These are phyloP conservation scores for Plasmodium blacklocki DNA, from an alignment of 169 alveolate species.

Conservation along the genomic window DNA sequence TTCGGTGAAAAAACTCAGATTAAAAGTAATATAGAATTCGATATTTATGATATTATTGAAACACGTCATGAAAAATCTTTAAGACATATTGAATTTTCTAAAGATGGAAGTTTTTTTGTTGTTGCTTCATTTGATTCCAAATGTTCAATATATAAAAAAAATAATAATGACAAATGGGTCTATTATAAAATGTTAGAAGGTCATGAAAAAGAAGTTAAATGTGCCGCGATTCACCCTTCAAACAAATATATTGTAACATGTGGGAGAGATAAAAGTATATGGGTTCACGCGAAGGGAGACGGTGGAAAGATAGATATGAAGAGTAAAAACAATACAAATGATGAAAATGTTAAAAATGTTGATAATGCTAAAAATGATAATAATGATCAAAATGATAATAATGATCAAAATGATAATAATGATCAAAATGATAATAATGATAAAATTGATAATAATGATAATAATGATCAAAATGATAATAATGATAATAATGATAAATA, in stretches of 20 bases:
- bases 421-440: not conserved
- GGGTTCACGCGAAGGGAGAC: conserved; percentile 78
- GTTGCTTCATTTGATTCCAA: conserved; percentile 87
- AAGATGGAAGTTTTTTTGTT: conserved; percentile 81
- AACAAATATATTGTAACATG: conserved; percentile 83
- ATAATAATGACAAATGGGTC: conserved; percentile 75
- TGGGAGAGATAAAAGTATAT: conserved; percentile 85
- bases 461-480: not conserved
- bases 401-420: too few species aligned
- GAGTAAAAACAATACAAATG: not conserved
- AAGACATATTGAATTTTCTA: conserved; percentile 81
- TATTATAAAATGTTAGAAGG: conserved; percentile 82
- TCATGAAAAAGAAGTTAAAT: conserved; percentile 86
- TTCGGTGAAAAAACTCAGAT: not conserved
- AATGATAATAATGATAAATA: not conserved
- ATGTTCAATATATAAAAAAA: conserved; percentile 51
- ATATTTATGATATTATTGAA: conserved; percentile 76
- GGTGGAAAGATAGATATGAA: not conserved
- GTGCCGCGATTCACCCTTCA: conserved; percentile 82
- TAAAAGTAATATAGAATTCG: conserved; percentile 18
- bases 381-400: not conserved
- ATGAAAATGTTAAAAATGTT: not conserved
- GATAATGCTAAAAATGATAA: not conserved
- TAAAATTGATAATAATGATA: not conserved
- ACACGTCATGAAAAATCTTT: conserved; percentile 81